A percentile compares a stretch with the other conserved stretches of the same genome.
Conservation (phyloP, 768 basidiomycete genomes). For the Gyrodon lividus region DNA sequence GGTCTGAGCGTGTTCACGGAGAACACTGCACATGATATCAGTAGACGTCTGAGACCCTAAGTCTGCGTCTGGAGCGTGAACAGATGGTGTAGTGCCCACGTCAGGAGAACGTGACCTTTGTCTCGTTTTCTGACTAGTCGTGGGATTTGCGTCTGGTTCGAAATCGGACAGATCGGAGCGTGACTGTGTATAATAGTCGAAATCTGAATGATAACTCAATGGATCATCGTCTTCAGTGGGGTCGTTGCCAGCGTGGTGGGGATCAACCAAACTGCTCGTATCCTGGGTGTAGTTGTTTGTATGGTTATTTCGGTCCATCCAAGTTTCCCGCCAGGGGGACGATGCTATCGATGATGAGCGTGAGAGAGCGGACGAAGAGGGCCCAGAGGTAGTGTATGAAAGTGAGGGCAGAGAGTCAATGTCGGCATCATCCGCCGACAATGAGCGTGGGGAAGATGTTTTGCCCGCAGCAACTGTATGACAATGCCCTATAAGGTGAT, state of each 20-base stretch:
- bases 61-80: constrained; percentile 23
- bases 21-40: constrained; percentile 28
- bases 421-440: constrained; percentile 25
- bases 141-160: constrained; percentile 19
- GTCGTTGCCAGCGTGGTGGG: constrained; percentile 6
- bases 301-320: constrained; percentile 19
- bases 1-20: constrained; percentile 1
- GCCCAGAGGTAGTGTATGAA: constrained; percentile 33
- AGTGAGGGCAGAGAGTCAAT: constrained; percentile 35
- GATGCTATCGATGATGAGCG: constrained; percentile 43
- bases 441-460: constrained; percentile 21
- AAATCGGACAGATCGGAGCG: constrained; percentile 32
- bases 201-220: constrained; percentile 36
- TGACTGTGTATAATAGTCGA: constrained; percentile 36
- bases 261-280: constrained; percentile 1
- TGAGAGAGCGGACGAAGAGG: constrained; percentile 39
- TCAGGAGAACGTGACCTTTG: constrained; percentile 12
- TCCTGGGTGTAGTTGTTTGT: constrained; percentile 13
- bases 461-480: constrained; percentile 18
- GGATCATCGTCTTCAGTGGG: constrained; percentile 29
- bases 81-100: constrained; percentile 17
- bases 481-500: not conserved
- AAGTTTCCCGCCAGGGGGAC: constrained; percentile 26
- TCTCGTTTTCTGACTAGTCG: constrained; percentile 1
- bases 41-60: constrained; percentile 47